Conservation (phyloP, 441 rosid species). For the Euphorbia corollata region DNA sequence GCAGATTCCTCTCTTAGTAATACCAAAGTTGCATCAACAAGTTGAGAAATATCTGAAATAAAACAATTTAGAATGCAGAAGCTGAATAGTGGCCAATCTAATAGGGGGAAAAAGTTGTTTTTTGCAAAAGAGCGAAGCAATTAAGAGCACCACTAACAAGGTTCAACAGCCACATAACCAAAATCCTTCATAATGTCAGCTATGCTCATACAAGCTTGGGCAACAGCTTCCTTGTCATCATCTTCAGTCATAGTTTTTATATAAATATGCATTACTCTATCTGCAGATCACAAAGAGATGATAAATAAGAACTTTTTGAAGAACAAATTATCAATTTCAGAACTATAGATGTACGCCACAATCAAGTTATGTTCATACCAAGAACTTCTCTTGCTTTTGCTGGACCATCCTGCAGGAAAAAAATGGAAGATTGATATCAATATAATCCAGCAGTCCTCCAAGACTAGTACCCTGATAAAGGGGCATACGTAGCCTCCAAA, state of each 20-base stretch:
- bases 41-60: constrained; percentile 61
- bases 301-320: constrained; percentile 17
- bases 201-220: constrained; percentile 82
- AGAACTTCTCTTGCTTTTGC: constrained; percentile 67
- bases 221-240: constrained; percentile 97
- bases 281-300: constrained; percentile 34
- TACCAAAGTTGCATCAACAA: constrained; percentile 66
- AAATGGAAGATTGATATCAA: constrained; percentile 17
- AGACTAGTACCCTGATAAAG: background rate
- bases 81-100: constrained; percentile 11
- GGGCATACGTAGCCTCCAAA: background rate
- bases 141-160: constrained; percentile 51
- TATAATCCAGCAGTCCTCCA: constrained; percentile 11
- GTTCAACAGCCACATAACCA: constrained; percentile 69
- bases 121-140: background rate
- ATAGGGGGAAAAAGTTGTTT: background rate
- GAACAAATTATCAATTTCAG: constrained; percentile 10
- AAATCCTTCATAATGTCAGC: constrained; percentile 85
- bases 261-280: constrained; percentile 67
- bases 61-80: constrained; percentile 23
- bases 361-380: constrained; percentile 38
- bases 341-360: constrained; percentile 14
- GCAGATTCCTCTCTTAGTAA: constrained; percentile 80
- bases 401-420: constrained; percentile 57
- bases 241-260: constrained; percentile 80